Evolutionary conservation across 306 rosid species (phyloP).

Genomic region (Ormosia emarginata): DNA sequence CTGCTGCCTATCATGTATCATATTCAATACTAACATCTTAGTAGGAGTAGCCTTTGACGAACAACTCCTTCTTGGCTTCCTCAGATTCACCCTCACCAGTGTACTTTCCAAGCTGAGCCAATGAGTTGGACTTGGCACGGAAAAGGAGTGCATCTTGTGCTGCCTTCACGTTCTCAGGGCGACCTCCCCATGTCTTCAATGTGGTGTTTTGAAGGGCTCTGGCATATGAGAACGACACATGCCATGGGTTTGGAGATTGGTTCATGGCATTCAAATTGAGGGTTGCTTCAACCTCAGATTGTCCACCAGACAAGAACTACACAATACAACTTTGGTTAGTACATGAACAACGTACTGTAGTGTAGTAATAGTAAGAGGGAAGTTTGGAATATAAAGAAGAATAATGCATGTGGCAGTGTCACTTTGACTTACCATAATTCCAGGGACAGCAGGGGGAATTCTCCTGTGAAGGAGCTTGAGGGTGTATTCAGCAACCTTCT

Average conservation of each 20-base stretch:
- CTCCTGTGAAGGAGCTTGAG: slow-evolving; percentile 82
- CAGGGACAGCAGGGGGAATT: slow-evolving; percentile 94
- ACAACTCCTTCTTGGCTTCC: slow-evolving; percentile 77
- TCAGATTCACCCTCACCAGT: slow-evolving; percentile 90
- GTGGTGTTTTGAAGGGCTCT: slow-evolving; percentile 94
- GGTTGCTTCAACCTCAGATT: slow-evolving; percentile 97
- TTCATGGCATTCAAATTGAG: slow-evolving; percentile 81
- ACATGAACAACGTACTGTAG: neutral
- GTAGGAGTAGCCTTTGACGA: slow-evolving; percentile 82
- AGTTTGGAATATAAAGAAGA: neutral
- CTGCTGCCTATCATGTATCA: slow-evolving; percentile 24
- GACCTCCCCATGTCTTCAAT: slow-evolving; percentile 95
- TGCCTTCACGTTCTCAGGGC: slow-evolving; percentile 73
- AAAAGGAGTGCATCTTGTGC: slow-evolving; percentile 74
- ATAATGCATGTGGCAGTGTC: neutral
- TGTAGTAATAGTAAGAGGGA: neutral
- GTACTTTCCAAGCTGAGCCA: slow-evolving; percentile 96
- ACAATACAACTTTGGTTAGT: neutral
- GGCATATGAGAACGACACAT: slow-evolving; percentile 93
- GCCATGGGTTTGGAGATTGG: slow-evolving; percentile 93
- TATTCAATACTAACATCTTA: slow-evolving; percentile 41
- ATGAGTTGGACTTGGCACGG: slow-evolving; percentile 92
- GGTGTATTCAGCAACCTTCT: slow-evolving; percentile 74
- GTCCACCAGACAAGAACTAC: slow-evolving; percentile 98
- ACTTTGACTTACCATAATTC: slow-evolving; percentile 79